Conservation (phyloP, 163 green algal genomes). For the Coccomyxa subellipsoidea region DNA sequence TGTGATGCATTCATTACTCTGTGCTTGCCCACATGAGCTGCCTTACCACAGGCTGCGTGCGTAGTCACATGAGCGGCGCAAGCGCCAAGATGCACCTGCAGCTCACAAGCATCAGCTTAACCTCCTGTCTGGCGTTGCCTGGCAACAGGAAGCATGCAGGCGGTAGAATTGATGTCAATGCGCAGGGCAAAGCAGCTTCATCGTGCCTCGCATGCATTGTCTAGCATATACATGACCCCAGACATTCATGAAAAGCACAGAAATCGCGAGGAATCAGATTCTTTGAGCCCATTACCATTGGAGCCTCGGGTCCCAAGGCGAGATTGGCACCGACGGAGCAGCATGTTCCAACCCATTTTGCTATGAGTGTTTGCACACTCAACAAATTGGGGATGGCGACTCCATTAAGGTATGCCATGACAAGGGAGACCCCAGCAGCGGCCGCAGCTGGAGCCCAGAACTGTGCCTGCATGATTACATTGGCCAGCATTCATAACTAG, state of each 20-base stretch:
- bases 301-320: slow-evolving; percentile 44
- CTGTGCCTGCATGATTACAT: slow-evolving; percentile 54
- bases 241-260: too few relatives aligned
- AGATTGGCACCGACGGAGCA: slow-evolving; percentile 56
- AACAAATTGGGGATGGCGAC: slow-evolving; percentile 78
- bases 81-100: slow-evolving; percentile 68
- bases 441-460: slow-evolving; percentile 69
- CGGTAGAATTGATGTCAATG: too few relatives aligned
- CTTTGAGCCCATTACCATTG: slow-evolving; percentile 34
- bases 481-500: not conserved
- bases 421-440: slow-evolving; percentile 72
- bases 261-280: not conserved
- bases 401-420: slow-evolving; percentile 89
- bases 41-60: slow-evolving; percentile 28
- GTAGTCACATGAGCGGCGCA: slow-evolving; percentile 65
- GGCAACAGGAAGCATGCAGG: not conserved
- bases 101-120: too few relatives aligned
- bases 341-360: slow-evolving; percentile 75
- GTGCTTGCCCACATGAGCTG: not conserved
- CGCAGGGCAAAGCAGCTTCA: too few relatives aligned
- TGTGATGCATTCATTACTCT: too few relatives aligned
- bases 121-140: too few relatives aligned
- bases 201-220: too few relatives aligned
- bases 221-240: too few relatives aligned
- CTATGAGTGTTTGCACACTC: slow-evolving; percentile 60